phyloP scores from a whole-genome alignment of 2,329 filamentous ascomycete genomes.

The Grosmannia clavigera region DNA sequence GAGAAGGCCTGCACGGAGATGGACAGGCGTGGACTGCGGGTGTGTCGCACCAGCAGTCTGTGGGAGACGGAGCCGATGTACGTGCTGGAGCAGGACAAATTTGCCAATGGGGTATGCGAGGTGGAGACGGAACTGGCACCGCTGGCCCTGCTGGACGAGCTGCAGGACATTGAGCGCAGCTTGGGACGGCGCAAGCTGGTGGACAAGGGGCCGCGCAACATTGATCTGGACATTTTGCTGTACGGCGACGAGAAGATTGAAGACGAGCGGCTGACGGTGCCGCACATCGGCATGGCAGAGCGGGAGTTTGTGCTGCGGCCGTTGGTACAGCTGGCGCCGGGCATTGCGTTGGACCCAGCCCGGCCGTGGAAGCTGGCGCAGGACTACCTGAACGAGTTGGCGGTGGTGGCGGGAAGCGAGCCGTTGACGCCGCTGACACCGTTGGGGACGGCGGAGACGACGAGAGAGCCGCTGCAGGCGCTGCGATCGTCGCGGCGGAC shows the following conservation, averaged over 20 bases:
- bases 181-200: conserved; percentile 75
- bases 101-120: conserved; percentile 88
- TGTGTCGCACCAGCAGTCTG: conserved; percentile 71
- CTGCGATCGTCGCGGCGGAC: conserved; percentile 49
- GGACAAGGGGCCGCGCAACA: conserved; percentile 88
- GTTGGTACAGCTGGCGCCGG: conserved; percentile 56
- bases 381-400: conserved; percentile 49
- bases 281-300: conserved; percentile 76
- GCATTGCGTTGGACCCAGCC: conserved; percentile 35
- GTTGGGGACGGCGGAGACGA: conserved; percentile 30
- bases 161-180: conserved; percentile 71
- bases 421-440: conserved; percentile 49
- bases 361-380: conserved; percentile 49
- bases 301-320: conserved; percentile 89
- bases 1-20: conserved; percentile 73
- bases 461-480: conserved; percentile 39
- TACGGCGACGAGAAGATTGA: conserved; percentile 57
- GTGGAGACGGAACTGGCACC: conserved; percentile 70
- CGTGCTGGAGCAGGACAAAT: conserved; percentile 73
- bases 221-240: conserved; percentile 85
- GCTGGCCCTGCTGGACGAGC: conserved; percentile 59
- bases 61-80: conserved; percentile 99
- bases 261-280: conserved; percentile 65
- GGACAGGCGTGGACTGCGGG: conserved; percentile 56
- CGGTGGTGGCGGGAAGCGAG: conserved; percentile 23